Conservation (phyloP, 139 green algal species). For the Raphidocelis subcapitata region DNA sequence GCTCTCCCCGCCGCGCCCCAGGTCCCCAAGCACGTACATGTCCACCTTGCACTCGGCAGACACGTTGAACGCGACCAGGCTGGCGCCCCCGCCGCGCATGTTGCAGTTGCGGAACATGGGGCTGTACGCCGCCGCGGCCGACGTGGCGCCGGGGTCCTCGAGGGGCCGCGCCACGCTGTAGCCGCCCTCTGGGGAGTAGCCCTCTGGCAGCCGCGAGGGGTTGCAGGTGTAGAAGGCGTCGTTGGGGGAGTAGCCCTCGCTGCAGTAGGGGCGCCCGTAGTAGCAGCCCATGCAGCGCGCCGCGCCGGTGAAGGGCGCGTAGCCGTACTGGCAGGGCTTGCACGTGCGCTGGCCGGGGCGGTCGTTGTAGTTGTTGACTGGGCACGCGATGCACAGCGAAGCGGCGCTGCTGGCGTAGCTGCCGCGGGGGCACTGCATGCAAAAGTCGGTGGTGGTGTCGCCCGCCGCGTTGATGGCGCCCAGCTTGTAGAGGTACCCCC, state of each 20-base stretch:
- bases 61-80: conserved; percentile 21
- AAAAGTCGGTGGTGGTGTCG: conserved; percentile 7
- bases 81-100: not conserved
- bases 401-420: conserved; percentile 18
- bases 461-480: conserved; percentile 14
- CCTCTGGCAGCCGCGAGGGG: conserved; percentile 10
- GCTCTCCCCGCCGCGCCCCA: conserved; percentile 9
- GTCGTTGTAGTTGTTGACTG: conserved; percentile 6
- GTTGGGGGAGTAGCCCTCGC: conserved; percentile 25
- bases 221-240: conserved; percentile 30
- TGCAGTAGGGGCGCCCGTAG: conserved; percentile 30
- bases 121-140: conserved; percentile 10
- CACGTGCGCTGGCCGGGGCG: conserved; percentile 17
- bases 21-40: conserved; percentile 25
- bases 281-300: conserved; percentile 32
- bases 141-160: conserved; percentile 10
- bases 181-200: conserved; percentile 23
- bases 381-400: conserved; percentile 14
- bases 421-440: conserved; percentile 18
- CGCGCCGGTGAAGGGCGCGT: conserved; percentile 17
- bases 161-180: conserved; percentile 17
- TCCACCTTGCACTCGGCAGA: conserved; percentile 29
- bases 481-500: conserved; percentile 25
- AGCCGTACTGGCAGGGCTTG: conserved; percentile 30
- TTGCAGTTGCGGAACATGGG: conserved; percentile 25